Evolutionary conservation across 2,329 filamentous ascomycete genomes (phyloP), one percentile per base, ranked within the genome.

Genomic region (Sporothrix euskadiensis): DNA sequence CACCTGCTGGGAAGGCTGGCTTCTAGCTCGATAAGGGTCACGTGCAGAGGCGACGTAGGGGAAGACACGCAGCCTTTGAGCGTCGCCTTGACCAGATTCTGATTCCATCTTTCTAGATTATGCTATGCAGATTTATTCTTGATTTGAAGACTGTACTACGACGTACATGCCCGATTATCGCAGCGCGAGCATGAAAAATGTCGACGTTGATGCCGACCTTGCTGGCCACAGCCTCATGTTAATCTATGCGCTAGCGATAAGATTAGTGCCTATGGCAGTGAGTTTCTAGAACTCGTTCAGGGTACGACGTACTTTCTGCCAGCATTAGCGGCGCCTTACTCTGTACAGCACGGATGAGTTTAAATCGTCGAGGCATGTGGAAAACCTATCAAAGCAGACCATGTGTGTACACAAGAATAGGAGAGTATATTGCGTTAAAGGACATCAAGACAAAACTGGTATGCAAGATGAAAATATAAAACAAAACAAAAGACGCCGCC

Each of bases 401-500:
- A 61, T 19, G 19, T 41, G 26, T 3, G 16, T 16, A 12, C 4
- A 66, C 32, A 26, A 52, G 63, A 66, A 66, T 49, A 22, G 44
- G 65, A 52, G 44, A 68, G 65, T 35, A 52, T 32, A 68, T 49
- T 49, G 35, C 41, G 65, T 49, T 32, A 68, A 35, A 66, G 26
- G 26, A 35, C 41, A 68, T 19, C 19, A 35, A 30, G 14, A 32
- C 35, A 56, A 10, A 10, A 44, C 52, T 19, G 10, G 6, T 44
- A 57, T 30, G 22, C 32, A 72, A 57, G 32, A 41, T 26, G n/a
- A 39, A 32, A 12, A 39, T 35, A 10, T 9, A 54, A 65, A 59
- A 41, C 16, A 49, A 69, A 74, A 35, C 56, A 70, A 69, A 70
- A 66, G 39, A 73, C 63, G 61, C 39, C 61, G 22, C 61, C 61